These are phyloP conservation scores for Pulicaria dysenterica DNA, from an alignment of 129 eudicot genomes.

Conservation along the genomic window DNA sequence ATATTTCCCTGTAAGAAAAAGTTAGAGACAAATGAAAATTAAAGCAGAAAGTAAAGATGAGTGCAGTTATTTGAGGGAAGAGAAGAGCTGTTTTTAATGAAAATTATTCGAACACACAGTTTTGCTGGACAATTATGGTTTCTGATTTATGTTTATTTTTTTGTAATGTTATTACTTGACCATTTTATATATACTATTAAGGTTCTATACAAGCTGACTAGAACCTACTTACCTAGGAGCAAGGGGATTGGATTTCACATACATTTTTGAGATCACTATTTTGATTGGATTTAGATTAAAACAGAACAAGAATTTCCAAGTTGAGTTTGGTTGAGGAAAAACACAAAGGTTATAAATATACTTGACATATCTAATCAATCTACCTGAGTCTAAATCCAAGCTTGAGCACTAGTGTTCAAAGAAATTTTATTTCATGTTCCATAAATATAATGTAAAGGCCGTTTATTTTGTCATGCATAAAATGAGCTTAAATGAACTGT, in stretches of 20 bases:
- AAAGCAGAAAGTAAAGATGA: constrained; percentile 15
- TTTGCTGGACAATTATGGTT: background rate
- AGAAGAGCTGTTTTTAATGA: background rate
- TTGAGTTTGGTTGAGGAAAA: background rate
- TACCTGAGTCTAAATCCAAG: background rate
- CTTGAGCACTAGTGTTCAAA: background rate
- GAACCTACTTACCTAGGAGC: background rate
- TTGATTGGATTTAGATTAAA: background rate
- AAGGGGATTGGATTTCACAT: background rate
- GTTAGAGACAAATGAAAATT: constrained; percentile 2
- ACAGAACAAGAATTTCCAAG: background rate
- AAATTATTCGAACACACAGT: background rate
- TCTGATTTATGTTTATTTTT: background rate
- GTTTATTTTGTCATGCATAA: background rate
- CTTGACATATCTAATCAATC: background rate
- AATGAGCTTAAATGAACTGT: constrained; percentile 6
- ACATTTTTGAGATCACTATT: background rate
- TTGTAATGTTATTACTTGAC: too few species aligned
- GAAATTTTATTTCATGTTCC: background rate
- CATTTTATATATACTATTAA: too few species aligned
- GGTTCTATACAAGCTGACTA: background rate
- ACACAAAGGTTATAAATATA: background rate
- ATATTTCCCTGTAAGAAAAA: background rate
- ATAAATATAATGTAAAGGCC: constrained; percentile 5
- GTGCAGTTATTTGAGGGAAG: background rate